A percentile compares a stretch with the other conserved stretches of the same genome.
Evolutionary conservation across 1,284 basidiomycete species (phyloP).

Genomic region (Pyrrhoderma lamaoense): DNA sequence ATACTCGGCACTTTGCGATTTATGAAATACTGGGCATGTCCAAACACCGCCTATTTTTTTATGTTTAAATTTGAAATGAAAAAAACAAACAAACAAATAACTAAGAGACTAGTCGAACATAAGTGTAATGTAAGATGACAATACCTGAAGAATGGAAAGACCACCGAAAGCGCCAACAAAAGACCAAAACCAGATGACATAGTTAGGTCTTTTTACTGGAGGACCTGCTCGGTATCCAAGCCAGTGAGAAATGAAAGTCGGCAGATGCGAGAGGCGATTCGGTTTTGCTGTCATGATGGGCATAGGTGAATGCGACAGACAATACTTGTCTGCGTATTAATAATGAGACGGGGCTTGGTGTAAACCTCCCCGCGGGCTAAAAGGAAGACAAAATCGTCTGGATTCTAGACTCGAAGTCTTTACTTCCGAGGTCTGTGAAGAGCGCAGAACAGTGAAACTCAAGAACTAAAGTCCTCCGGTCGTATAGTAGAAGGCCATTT

Average conservation of each 20-base stretch:
- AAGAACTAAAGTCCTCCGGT: too few species aligned
- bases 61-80: background rate
- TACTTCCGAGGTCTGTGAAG: too few species aligned
- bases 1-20: constrained; percentile 41
- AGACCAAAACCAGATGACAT: constrained; percentile 39
- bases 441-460: too few species aligned
- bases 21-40: constrained; percentile 41
- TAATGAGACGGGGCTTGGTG: too few species aligned
- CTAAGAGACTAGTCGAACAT: too few species aligned
- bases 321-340: too few species aligned
- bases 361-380: too few species aligned
- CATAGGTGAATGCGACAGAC: too few species aligned
- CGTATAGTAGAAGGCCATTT: too few species aligned
- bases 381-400: too few species aligned
- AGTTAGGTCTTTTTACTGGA: constrained; percentile 30
- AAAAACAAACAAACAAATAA: background rate
- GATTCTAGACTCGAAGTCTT: too few species aligned
- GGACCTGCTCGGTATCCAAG: constrained; percentile 37
- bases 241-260: constrained; percentile 36
- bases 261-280: constrained; percentile 30
- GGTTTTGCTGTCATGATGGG: background rate
- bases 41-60: constrained; percentile 32
- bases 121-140: background rate
- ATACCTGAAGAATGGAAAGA: constrained; percentile 46
- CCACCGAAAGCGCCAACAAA: constrained; percentile 50